These are phyloP conservation scores for Kwoniella heveanensis DNA, from an alignment of 768 basidiomycete species.

Conservation along the genomic window DNA sequence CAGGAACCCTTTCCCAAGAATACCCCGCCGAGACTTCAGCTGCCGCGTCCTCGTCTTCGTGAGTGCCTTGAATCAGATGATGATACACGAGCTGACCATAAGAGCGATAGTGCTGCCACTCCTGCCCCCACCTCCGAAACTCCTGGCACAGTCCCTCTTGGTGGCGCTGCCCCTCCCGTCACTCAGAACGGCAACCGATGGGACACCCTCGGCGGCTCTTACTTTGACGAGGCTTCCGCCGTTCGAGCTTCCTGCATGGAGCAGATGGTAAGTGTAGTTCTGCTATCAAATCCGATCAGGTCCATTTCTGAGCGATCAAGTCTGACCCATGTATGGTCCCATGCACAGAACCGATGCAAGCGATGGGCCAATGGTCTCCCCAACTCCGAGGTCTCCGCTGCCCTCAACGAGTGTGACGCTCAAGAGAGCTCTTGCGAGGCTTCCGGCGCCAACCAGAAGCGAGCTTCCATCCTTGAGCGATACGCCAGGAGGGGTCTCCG, in stretches of 20 bases:
- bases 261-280: constrained; percentile 12
- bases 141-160: constrained; percentile 5
- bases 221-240: constrained; percentile 9
- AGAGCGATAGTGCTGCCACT: constrained; percentile 5
- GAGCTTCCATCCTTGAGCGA: constrained; percentile 13
- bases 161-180: constrained; percentile 16
- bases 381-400: constrained; percentile 16
- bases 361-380: constrained; percentile 16
- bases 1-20: constrained; percentile 2
- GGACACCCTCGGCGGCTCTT: constrained; percentile 7
- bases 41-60: constrained; percentile 15
- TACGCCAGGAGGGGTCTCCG: constrained; percentile 11
- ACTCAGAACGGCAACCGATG: constrained; percentile 18
- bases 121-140: constrained; percentile 6
- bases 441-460: constrained; percentile 7
- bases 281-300: no score
- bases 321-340: no score
- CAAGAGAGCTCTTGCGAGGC: constrained; percentile 11
- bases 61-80: constrained; percentile 3
- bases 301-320: no score
- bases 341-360: constrained; percentile 20
- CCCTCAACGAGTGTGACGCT: constrained; percentile 11
- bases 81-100: not conserved
- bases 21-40: constrained; percentile 14
- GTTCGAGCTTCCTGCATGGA: constrained; percentile 19